Evolutionary conservation across 805 yeast genomes (phyloP).

Genomic region (Ogataea ganodermae): DNA sequence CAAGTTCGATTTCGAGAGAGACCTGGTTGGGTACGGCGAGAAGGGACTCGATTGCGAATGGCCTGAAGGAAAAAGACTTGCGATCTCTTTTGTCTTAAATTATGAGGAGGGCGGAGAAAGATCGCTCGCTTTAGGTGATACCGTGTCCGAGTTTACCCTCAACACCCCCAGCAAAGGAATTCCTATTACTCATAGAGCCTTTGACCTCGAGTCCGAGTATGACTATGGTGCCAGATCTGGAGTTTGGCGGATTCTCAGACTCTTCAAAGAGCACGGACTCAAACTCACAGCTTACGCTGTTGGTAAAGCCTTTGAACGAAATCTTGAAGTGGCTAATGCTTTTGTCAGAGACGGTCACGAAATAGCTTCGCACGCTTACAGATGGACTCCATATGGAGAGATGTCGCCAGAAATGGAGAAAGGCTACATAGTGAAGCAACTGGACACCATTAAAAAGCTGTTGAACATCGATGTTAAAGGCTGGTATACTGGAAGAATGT

Average conservation of each 20-base stretch:
- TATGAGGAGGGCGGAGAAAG: constrained; percentile 34
- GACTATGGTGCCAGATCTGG: constrained; percentile 22
- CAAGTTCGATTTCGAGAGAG: constrained; percentile 22
- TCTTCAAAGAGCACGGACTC: constrained; percentile 34
- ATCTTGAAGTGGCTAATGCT: constrained; percentile 38
- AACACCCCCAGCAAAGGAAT: constrained; percentile 21
- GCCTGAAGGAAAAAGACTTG: constrained; percentile 30
- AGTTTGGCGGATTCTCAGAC: constrained; percentile 31
- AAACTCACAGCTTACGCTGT: constrained; percentile 41
- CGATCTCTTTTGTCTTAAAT: constrained; percentile 31
- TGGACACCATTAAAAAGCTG: constrained; percentile 33
- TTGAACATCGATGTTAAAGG: constrained; percentile 39
- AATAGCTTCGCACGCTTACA: constrained; percentile 40
- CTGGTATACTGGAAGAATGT: constrained; percentile 40
- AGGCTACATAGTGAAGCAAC: constrained; percentile 34
- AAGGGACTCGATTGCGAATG: constrained; percentile 27
- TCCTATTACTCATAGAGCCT: constrained; percentile 15
- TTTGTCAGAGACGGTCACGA: constrained; percentile 41
- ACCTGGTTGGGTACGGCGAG: constrained; percentile 32
- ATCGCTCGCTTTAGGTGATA: constrained; percentile 17
- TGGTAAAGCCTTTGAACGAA: constrained; percentile 40
- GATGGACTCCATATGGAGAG: constrained; percentile 40
- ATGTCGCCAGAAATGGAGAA: constrained; percentile 37
- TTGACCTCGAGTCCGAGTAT: constrained; percentile 23
- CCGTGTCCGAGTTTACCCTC: constrained; percentile 18